These are phyloP conservation scores for Sporisorium exsertum DNA, from an alignment of 1,284 basidiomycete species.

Conservation along the genomic window DNA sequence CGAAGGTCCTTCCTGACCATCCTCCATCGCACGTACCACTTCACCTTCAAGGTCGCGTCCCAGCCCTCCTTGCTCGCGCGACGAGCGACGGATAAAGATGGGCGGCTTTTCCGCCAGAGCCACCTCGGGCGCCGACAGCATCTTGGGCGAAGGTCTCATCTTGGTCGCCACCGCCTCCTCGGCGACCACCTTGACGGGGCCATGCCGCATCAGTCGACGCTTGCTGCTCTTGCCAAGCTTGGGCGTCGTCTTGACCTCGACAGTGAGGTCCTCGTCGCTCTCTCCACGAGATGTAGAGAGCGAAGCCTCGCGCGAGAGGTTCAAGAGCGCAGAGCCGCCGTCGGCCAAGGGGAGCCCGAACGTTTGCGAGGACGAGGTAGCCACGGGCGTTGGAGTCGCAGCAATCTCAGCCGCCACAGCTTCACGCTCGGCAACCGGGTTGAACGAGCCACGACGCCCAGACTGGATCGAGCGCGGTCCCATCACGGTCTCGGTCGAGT, in stretches of 20 bases:
- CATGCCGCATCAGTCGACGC: constrained; percentile 33
- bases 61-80: constrained; percentile 60
- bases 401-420: constrained; percentile 39
- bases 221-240: constrained; percentile 32
- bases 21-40: constrained; percentile 49
- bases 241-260: constrained; percentile 1
- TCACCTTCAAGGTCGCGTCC: constrained; percentile 64
- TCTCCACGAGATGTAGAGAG: constrained; percentile 10
- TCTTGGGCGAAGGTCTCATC: constrained; percentile 19
- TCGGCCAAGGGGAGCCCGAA: background rate
- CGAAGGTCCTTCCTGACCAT: constrained; percentile 41
- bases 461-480: constrained; percentile 47
- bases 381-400: constrained; percentile 12
- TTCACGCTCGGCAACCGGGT: constrained; percentile 44
- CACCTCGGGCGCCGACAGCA: constrained; percentile 37
- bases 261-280: constrained; percentile 27
- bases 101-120: constrained; percentile 48
- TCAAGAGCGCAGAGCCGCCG: background rate
- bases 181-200: constrained; percentile 41
- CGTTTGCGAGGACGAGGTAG: constrained; percentile 4
- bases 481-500: constrained; percentile 52
- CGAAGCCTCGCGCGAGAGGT: constrained; percentile 13
- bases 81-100: constrained; percentile 52
- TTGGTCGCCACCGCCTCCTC: constrained; percentile 40
- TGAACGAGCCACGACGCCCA: constrained; percentile 47